Evolutionary conservation across 495 filamentous ascomycete species (phyloP), one percentile per base, ranked within the genome.

Genomic region (Chaetomidium leptoderma): DNA sequence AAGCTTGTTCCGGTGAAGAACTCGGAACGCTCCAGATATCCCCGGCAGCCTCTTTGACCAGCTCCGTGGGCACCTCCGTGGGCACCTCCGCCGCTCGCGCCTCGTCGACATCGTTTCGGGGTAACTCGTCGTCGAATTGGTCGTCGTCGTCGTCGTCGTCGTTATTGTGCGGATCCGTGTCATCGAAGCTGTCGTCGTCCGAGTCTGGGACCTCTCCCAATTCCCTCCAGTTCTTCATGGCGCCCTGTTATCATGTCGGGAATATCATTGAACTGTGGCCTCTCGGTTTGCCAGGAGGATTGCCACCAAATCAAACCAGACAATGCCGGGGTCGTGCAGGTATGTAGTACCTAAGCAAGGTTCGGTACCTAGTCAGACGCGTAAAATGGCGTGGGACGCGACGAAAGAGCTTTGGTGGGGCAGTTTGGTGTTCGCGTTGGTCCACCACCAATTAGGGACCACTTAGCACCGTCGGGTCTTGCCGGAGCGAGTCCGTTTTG

Each of bases 141-240:
- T 33, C 33, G n/a, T 23, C 39, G 30, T 42, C 17, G 42, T 55
- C 50, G 21, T 32, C 33, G 19, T 59, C 42, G 23, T 60, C 53
- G 19, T 49, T 53, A 37, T 62, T 35, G 37, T 71, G 66, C 17
- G 60, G 67, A 54, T 76, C 71, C 44, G 65, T 59, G 45, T 72
- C 73, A 53, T 79, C 78, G 61, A 72, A 71, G 30, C 58, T 65
- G 44, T 76, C 79, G 58, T 82, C 79, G 63, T 83, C 79, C 70
- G 80, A 82, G 64, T 81, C 80, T 59, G 79, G 78, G 50, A 83
- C 78, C 67, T 76, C 78, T 63, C 80, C 79, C 67, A 76, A 70
- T 73, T 80, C 75, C 74, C 76, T 81, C 80, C 80, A 83, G 64
- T 70, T 72, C 62, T 66, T 78, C 80, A 83, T 83, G 62, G 58